phyloP scores from a whole-genome alignment of 305 asterid genomes.

The Fraxinus platypoda region DNA sequence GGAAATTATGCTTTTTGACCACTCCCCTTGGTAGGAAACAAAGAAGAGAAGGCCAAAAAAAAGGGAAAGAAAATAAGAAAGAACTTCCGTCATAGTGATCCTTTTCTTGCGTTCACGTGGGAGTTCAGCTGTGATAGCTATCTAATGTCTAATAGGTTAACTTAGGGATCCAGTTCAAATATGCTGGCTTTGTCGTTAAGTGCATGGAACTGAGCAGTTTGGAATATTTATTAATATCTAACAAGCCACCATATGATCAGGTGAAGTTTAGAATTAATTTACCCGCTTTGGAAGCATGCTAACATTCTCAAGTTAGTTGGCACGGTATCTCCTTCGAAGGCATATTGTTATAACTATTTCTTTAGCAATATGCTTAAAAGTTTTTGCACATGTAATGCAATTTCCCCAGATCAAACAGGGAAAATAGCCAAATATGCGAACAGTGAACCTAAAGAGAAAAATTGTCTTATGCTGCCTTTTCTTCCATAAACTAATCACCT shows the following conservation, averaged over 20 bases:
- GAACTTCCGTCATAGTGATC: neutral
- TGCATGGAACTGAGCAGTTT: neutral
- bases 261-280: neutral
- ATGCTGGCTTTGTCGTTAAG: neutral
- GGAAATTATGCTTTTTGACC: neutral
- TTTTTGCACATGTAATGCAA: neutral
- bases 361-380: neutral
- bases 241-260: neutral
- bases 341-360: neutral
- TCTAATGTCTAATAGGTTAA: neutral
- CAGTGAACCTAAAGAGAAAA: neutral
- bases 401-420: neutral
- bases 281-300: neutral
- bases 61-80: neutral
- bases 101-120: neutral
- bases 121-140: neutral
- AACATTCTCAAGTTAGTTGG: neutral
- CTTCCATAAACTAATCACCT: neutral
- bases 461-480: neutral
- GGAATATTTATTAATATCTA: neutral
- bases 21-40: neutral
- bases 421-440: neutral
- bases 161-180: neutral
- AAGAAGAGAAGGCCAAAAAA: neutral
- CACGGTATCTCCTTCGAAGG: neutral